Conservation (phyloP, 257 asterid species). For the Eustoma russellianum region DNA sequence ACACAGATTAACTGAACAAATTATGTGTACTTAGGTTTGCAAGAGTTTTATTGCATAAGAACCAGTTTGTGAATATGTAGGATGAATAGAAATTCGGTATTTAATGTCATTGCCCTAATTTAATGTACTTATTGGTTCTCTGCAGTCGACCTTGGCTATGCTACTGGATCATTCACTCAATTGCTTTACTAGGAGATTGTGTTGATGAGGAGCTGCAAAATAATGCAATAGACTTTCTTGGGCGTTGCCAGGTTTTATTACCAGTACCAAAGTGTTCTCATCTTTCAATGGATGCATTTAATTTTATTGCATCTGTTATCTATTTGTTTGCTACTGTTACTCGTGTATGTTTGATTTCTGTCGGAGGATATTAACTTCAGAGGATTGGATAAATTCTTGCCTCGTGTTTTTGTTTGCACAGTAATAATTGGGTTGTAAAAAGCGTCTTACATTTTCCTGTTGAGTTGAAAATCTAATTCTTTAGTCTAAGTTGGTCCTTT, state of each 20-base stretch:
- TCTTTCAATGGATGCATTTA: background rate
- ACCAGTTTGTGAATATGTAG: background rate
- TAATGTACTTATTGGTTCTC: slow-evolving; percentile 13
- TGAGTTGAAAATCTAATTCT: too few species aligned
- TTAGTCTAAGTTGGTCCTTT: too few species aligned
- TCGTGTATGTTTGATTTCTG: too few species aligned
- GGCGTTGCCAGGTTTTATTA: slow-evolving; percentile 60
- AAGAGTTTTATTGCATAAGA: too few species aligned
- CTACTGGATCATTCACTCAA: slow-evolving; percentile 88
- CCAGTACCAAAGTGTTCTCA: background rate
- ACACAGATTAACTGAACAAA: background rate
- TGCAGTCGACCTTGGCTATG: slow-evolving; percentile 96
- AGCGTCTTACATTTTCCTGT: too few species aligned
- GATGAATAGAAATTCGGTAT: background rate
- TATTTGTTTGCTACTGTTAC: too few species aligned
- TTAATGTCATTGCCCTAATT: background rate
- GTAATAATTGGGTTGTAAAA: too few species aligned
- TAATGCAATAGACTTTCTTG: slow-evolving; percentile 57
- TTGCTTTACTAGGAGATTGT: slow-evolving; percentile 73
- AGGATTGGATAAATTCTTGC: too few species aligned
- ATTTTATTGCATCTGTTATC: background rate
- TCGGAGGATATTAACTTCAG: too few species aligned
- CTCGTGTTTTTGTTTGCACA: too few species aligned
- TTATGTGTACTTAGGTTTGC: background rate
- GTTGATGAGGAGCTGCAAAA: slow-evolving; percentile 47